A percentile compares a stretch with the other conserved stretches of the same genome.
Evolutionary conservation across 176 grass and related monocot genomes (phyloP).

Genomic region (Bolboschoenus planiculmis): DNA sequence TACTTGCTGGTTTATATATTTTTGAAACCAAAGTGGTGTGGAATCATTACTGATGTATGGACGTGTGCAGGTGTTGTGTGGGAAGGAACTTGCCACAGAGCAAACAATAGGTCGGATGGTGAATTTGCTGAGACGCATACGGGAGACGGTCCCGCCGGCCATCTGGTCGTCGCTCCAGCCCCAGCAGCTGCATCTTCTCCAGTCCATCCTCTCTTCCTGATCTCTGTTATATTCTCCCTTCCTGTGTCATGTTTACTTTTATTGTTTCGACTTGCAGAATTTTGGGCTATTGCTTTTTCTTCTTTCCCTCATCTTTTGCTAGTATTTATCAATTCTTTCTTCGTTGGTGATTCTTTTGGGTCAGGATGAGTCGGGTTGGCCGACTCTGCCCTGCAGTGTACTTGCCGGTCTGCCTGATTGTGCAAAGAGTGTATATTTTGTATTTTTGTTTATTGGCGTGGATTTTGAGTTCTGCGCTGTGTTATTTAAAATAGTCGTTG

Average conservation of each 20-base stretch:
- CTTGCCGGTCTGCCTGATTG: slow-evolving; percentile 3
- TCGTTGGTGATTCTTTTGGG: slow-evolving; percentile 17
- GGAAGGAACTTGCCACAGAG: slow-evolving; percentile 69
- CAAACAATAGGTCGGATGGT: slow-evolving; percentile 62
- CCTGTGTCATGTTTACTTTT: not conserved
- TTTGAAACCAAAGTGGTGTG: not conserved
- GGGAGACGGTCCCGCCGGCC: slow-evolving; percentile 78
- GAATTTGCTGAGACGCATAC: slow-evolving; percentile 58
- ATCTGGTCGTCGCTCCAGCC: slow-evolving; percentile 83
- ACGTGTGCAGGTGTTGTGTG: slow-evolving; percentile 51
- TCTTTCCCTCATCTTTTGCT: not conserved
- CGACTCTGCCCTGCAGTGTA: not conserved
- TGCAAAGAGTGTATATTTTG: slow-evolving; percentile 28
- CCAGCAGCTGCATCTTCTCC: slow-evolving; percentile 71
- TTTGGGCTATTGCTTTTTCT: slow-evolving; percentile 10
- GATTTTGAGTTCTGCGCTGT: slow-evolving; percentile 23
- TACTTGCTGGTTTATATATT: not conserved
- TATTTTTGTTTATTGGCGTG: slow-evolving; percentile 17
- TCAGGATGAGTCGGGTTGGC: not conserved
- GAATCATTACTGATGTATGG: not conserved
- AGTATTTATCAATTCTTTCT: slow-evolving; percentile 30
- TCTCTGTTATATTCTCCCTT: not conserved
- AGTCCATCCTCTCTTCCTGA: slow-evolving; percentile 70
- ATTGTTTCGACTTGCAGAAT: not conserved
- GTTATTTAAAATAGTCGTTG: not conserved